Evolutionary conservation across 768 basidiomycete genomes (phyloP).

Genomic region (Boletus vinaceobasis): DNA sequence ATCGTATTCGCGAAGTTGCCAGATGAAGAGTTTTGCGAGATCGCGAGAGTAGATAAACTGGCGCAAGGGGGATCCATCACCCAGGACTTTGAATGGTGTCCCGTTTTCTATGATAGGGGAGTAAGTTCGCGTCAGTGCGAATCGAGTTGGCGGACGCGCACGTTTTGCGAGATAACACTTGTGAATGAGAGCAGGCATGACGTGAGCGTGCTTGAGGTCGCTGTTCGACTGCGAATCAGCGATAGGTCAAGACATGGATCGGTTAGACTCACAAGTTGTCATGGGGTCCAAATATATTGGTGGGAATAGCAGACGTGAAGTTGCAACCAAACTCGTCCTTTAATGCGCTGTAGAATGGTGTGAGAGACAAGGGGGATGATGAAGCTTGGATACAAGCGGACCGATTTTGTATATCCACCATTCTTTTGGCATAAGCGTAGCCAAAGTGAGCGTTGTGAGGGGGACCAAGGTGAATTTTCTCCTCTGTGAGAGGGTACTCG

Average conservation of each 20-base stretch:
- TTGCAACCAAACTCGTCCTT: conserved; percentile 93
- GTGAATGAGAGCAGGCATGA: conserved; percentile 92
- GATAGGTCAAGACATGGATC: neutral
- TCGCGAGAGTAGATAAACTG: conserved; percentile 98
- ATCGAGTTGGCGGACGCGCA: conserved; percentile 29
- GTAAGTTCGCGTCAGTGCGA: neutral
- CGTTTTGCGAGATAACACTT: conserved; percentile 91
- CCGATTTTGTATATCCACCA: conserved; percentile 97
- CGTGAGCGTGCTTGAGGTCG: conserved; percentile 87
- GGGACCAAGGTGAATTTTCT: conserved; percentile 87
- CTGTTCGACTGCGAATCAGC: conserved; percentile 35
- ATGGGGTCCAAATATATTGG: conserved; percentile 92
- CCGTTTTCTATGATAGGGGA: conserved; percentile 54
- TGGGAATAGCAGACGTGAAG: conserved; percentile 96
- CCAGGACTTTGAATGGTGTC: conserved; percentile 83
- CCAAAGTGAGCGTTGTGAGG: conserved; percentile 96
- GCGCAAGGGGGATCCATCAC: conserved; percentile 87
- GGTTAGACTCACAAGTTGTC: conserved; percentile 78
- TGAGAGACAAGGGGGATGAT: neutral
- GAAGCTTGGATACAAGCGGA: conserved; percentile 34
- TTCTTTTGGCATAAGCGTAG: conserved; percentile 92
- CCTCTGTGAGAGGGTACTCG: conserved; percentile 88
- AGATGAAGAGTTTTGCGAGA: conserved; percentile 92
- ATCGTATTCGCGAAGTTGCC: conserved; percentile 87
- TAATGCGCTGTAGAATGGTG: conserved; percentile 63